Conservation (phyloP, 2,329 filamentous ascomycete species). For the Bipolaris victoriae region DNA sequence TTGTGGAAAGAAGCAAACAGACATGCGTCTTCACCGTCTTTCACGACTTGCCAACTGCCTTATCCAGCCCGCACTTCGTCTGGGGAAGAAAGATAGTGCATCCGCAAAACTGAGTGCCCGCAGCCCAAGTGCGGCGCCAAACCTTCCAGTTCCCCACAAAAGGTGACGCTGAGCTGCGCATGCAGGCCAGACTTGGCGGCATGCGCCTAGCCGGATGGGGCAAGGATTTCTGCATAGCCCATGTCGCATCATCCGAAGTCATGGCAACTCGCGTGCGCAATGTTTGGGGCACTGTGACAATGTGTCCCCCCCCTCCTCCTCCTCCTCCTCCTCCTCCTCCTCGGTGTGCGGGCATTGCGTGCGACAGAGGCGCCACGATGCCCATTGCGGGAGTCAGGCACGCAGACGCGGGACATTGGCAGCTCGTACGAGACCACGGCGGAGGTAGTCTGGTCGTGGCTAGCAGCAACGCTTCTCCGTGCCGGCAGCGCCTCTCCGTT, state of each 20-base stretch:
- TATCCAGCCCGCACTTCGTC: slow-evolving; percentile 29
- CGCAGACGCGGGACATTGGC: no score
- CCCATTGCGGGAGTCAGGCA: no score
- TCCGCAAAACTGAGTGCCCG: slow-evolving; percentile 35
- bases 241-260: slow-evolving; percentile 32
- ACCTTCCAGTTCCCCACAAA: slow-evolving; percentile 42
- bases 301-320: no score
- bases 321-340: no score
- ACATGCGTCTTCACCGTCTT: slow-evolving; percentile 27
- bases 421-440: slow-evolving; percentile 11
- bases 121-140: slow-evolving; percentile 29
- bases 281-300: slow-evolving; percentile 17
- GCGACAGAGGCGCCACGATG: no score
- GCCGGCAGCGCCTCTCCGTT: slow-evolving; percentile 4
- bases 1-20: slow-evolving; percentile 29
- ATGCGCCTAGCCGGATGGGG: slow-evolving; percentile 30
- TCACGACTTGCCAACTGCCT: slow-evolving; percentile 27
- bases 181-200: slow-evolving; percentile 29
- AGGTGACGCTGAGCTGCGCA: slow-evolving; percentile 42
- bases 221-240: slow-evolving; percentile 25
- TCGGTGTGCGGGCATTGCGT: no score
- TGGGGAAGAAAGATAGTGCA: slow-evolving; percentile 38
- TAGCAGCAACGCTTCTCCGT: background rate
- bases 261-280: slow-evolving; percentile 45
- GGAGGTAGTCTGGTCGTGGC: background rate